Percentiles rank a stretch among this genome's conserved stretches.
These are phyloP conservation scores for Galeopsis tetrahit DNA, from an alignment of 257 asterid species.

Conservation along the genomic window DNA sequence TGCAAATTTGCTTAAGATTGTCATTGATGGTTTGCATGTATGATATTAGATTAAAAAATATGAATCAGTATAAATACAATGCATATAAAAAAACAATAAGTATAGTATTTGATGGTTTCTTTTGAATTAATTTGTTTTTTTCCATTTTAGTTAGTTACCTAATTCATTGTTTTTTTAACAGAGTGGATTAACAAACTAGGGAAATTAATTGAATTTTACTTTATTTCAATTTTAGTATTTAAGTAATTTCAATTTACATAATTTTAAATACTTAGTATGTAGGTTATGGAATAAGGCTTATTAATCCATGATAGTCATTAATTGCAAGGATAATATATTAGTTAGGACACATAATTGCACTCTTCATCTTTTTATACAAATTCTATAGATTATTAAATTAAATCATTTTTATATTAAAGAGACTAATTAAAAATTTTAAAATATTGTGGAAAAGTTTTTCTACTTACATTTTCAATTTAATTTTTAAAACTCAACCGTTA, in stretches of 20 bases:
- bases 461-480: no score
- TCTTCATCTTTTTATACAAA: no score
- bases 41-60: not conserved
- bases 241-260: not conserved
- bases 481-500: no score
- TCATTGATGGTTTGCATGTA: not conserved
- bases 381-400: no score
- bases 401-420: no score
- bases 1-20: conserved; percentile 25
- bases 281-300: not conserved
- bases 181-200: not conserved
- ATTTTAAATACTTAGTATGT: not conserved
- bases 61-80: not conserved
- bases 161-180: not conserved
- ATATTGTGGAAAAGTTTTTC: no score
- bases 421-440: no score
- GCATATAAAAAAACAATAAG: not conserved
- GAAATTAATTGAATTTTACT: not conserved
- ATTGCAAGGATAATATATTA: no score
- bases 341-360: no score
- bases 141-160: not conserved
- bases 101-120: not conserved
- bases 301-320: not conserved
- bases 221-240: not conserved
- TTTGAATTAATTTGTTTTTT: not conserved